Base-by-base conservation (phyloP, 164 flowering plant genomes). In the Nelumbo lutea region DNA sequence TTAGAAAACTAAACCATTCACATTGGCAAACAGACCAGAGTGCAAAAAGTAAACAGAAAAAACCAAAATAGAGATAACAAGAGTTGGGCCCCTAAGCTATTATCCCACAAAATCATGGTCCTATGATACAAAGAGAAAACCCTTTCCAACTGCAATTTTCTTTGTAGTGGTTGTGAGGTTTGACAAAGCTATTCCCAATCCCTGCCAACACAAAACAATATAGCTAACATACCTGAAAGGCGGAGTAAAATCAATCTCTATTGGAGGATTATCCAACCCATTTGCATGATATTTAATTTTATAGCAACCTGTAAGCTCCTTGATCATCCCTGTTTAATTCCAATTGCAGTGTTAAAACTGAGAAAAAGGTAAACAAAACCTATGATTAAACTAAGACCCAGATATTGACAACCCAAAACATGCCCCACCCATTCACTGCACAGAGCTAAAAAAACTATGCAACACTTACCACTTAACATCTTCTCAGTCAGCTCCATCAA, bases 181-280 rank as follows among this genome's bases (percentile, higher is more conserved):
- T n/a, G 9, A 42, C 27, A 11, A 40, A 42, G 3, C 65, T 40
- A 61, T 3, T 44, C 43, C 3, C 59, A 3, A 60, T n/a, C 53
- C 42, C 5, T 13, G n/a, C 14, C 14, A 62, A 9, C 52, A 68
- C 41, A n/a, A 46, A 27, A 40, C 8, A 71, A 61, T 3, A 44
- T 15, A 57, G 61, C 14, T 2, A 38, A 62, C 63, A 45, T 3
- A 95, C 99, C 97, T 92, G 87, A 95, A 95, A 61, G 99, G 99
- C 4, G 99, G 99, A 67, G 99, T 90, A 70, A 95, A 92, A 71
- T 95, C 99, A 69, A 95, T 95, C 79, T 90, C 98, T 67, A 95
- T 88, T 3, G 99, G 96, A 42, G 90, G 96, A 59, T 85, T 79
- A 52, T 89, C 89, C 59, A 79, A 70, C 13, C 98, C 99, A 86